Conservation (phyloP, 2,329 filamentous ascomycete genomes). For the Phyllosticta citribraziliensis region DNA sequence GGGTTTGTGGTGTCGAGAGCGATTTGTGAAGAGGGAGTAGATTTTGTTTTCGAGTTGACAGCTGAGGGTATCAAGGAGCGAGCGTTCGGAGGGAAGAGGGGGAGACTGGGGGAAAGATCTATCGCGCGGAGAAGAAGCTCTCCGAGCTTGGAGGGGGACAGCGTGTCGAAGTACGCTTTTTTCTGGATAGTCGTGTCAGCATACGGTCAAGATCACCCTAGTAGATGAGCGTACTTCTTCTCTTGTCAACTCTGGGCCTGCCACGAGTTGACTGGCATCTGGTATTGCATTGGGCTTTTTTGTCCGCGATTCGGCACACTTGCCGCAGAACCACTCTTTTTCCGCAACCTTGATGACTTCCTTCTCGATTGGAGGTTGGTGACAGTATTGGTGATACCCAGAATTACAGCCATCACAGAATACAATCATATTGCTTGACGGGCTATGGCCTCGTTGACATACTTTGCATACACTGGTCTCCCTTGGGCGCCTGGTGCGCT, state of each 20-base stretch:
- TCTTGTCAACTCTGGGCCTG: slow-evolving; percentile 29
- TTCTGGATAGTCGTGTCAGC: slow-evolving; percentile 37
- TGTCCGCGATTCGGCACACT: slow-evolving; percentile 39
- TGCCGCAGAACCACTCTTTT: slow-evolving; percentile 61
- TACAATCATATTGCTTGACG: slow-evolving; percentile 68
- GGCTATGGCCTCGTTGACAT: slow-evolving; percentile 63
- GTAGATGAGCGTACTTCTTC: slow-evolving; percentile 30
- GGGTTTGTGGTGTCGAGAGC: slow-evolving; percentile 13
- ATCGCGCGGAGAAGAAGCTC: slow-evolving; percentile 54
- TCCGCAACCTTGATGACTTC: slow-evolving; percentile 57
- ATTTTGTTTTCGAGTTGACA: neutral
- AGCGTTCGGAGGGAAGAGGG: slow-evolving; percentile 47
- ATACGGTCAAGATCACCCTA: slow-evolving; percentile 10
- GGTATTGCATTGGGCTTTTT: slow-evolving; percentile 26
- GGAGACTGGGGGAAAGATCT: slow-evolving; percentile 52
- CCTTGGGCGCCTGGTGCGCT: slow-evolving; percentile 17
- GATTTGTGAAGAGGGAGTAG: slow-evolving; percentile 10
- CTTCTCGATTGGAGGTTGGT: slow-evolving; percentile 64
- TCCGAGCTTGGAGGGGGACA: slow-evolving; percentile 53
- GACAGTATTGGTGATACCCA: slow-evolving; percentile 74
- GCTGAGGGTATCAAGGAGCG: slow-evolving; percentile 16
- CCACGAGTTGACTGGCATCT: slow-evolving; percentile 29
- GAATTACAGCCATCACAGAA: slow-evolving; percentile 76
- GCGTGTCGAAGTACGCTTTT: slow-evolving; percentile 51
- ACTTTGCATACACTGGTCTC: slow-evolving; percentile 55